Evolutionary conservation across 164 flowering plant genomes (phyloP).

Genomic region (Amborella trichopoda): DNA sequence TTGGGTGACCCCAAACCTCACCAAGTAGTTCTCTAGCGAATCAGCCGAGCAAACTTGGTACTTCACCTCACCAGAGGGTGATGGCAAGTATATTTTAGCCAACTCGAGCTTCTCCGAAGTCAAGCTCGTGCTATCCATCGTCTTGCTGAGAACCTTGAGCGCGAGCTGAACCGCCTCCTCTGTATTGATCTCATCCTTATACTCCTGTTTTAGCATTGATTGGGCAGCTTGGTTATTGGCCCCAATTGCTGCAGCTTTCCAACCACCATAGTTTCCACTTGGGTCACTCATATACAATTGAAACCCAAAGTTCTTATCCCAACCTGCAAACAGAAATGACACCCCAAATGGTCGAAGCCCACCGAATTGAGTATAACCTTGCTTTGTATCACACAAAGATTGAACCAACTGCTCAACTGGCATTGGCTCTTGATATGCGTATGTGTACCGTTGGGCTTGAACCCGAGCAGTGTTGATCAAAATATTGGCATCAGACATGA

Average conservation of each 20-base stretch:
- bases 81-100: constrained; percentile 30
- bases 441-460: constrained; percentile 13
- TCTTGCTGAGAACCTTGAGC: constrained; percentile 13
- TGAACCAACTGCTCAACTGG: constrained; percentile 15
- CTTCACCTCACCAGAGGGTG: constrained; percentile 39
- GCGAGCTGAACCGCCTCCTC: constrained; percentile 15
- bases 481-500: constrained; percentile 17
- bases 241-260: constrained; percentile 17
- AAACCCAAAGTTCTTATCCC: constrained; percentile 11
- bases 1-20: constrained; percentile 43
- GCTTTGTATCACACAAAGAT: constrained; percentile 13
- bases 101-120: constrained; percentile 12
- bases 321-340: constrained; percentile 14
- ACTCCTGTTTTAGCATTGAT: constrained; percentile 15
- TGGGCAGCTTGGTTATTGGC: constrained; percentile 13
- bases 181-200: constrained; percentile 12
- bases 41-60: constrained; percentile 48
- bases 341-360: constrained; percentile 18
- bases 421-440: constrained; percentile 12
- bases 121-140: constrained; percentile 15
- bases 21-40: constrained; percentile 31
- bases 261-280: constrained; percentile 11
- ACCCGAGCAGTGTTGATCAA: constrained; percentile 14
- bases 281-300: constrained; percentile 15
- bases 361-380: constrained; percentile 15